Conservation (phyloP, 176 grass and related monocot species). For the Dactylis glomerata region DNA sequence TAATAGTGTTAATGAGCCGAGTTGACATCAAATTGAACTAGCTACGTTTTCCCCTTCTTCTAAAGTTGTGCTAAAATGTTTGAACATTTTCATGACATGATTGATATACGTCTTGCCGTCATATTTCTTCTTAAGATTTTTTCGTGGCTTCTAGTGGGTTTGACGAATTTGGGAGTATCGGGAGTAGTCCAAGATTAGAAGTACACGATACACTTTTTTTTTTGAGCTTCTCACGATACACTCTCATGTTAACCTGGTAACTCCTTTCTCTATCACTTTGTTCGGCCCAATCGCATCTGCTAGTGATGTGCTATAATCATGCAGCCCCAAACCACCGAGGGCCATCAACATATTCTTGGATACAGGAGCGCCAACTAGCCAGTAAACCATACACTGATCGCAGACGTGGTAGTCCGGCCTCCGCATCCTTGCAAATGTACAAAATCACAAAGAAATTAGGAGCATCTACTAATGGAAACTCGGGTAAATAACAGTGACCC, state of each 20-base stretch:
- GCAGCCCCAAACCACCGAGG: background rate
- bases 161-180: too few species aligned
- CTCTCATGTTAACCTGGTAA: background rate
- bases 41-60: too few species aligned
- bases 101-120: too few species aligned
- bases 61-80: too few species aligned
- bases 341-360: background rate
- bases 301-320: background rate
- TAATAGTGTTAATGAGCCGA: too few species aligned
- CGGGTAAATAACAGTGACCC: background rate
- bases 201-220: background rate
- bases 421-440: background rate
- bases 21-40: too few species aligned
- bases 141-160: too few species aligned
- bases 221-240: too few species aligned
- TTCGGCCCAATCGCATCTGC: background rate
- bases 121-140: too few species aligned
- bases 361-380: background rate
- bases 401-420: background rate
- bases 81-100: too few species aligned
- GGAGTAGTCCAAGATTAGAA: too few species aligned
- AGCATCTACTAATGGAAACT: too few species aligned
- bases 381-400: background rate
- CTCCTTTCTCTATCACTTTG: background rate
- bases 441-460: background rate